Base-by-base conservation (phyloP, 2,329 filamentous ascomycete species). In the Trichophyton rubrum region DNA sequence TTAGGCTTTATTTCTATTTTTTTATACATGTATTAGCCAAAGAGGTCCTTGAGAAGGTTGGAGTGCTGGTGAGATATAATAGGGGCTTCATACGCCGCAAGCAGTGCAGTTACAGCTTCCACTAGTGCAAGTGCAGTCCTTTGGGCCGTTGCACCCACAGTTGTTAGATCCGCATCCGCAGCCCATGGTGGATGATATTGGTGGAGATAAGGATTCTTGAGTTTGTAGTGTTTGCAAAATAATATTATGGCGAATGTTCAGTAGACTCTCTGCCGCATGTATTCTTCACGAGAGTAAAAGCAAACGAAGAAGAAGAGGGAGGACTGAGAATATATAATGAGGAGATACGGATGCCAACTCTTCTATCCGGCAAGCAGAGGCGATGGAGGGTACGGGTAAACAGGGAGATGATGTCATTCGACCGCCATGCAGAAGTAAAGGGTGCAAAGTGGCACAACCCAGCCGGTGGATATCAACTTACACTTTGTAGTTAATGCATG, bases 91-190 rank as follows among this genome's bases (percentile, higher is more conserved):
- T 62, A 64, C 63, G 53, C 61, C 61, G 59, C 63, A 64, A 30
- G 59, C n/a, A 56, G 59, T 60, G 63, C 63, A 64, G 47, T 60
- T 61, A 59, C 63, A 64, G 63, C 51, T 63, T 17, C 60, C 57
- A 53, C 55, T 62, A 5, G 43, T 30, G 55, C 63, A 64, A 45
- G 61, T 56, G 59, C 63, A 64, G 63, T 60, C 58, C 40, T 45
- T 59, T 30, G 63, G 57, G 58, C 63, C 63, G 57, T 30, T 62
- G 59, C 63, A 64, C 20, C n/a, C 15, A 58, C 63, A 64, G 59
- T 38, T 53, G 49, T 57, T 56, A 27, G 61, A 61, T 61, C 63
- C 63, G 51, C 63, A 64, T 58, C 56, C 57, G 49, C 63, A 64
- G 61, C 61, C 63, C 63, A 64, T 64, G 49, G 41, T 63, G 58